Evolutionary conservation across 2,329 filamentous ascomycete genomes (phyloP).

Genomic region (Xylariaceae sp.): DNA sequence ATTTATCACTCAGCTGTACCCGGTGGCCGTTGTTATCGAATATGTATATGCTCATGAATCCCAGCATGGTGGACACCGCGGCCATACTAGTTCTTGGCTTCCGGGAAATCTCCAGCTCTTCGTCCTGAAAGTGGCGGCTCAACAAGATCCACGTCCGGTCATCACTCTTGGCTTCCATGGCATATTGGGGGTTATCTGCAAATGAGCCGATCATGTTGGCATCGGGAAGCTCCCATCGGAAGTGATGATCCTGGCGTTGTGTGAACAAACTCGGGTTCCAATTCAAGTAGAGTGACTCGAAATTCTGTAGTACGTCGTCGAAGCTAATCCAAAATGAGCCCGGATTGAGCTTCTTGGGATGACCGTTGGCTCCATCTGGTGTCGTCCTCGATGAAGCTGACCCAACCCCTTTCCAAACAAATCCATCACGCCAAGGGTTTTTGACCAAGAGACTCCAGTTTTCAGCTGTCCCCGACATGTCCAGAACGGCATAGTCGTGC

Average conservation of each 20-base stretch:
- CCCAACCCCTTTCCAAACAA: constrained; percentile 59
- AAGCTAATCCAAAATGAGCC: constrained; percentile 94
- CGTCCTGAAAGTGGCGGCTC: constrained; percentile 76
- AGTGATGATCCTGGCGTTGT: constrained; percentile 82
- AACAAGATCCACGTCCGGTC: constrained; percentile 78
- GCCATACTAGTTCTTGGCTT: constrained; percentile 36
- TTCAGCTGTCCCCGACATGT: constrained; percentile 59
- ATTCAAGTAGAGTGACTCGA: constrained; percentile 93
- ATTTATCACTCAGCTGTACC: constrained; percentile 68
- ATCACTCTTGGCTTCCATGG: constrained; percentile 52
- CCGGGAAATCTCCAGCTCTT: constrained; percentile 53
- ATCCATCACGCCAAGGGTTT: constrained; percentile 89
- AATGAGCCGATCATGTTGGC: constrained; percentile 49
- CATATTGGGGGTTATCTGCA: constrained; percentile 65
- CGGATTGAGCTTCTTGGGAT: constrained; percentile 40
- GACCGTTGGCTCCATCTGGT: constrained; percentile 14
- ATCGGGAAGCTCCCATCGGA: constrained; percentile 64
- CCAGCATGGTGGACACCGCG: constrained; percentile 50
- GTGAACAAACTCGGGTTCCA: constrained; percentile 88
- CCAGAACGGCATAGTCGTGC: constrained; percentile 89
- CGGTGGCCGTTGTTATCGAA: constrained; percentile 66
- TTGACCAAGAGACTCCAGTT: constrained; percentile 75
- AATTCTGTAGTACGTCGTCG: constrained; percentile 82
- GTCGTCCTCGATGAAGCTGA: constrained; percentile 27
- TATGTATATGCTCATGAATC: constrained; percentile 83